These are phyloP conservation scores for Aspergillus diversus DNA, from an alignment of 495 filamentous ascomycete species.

Conservation along the genomic window DNA sequence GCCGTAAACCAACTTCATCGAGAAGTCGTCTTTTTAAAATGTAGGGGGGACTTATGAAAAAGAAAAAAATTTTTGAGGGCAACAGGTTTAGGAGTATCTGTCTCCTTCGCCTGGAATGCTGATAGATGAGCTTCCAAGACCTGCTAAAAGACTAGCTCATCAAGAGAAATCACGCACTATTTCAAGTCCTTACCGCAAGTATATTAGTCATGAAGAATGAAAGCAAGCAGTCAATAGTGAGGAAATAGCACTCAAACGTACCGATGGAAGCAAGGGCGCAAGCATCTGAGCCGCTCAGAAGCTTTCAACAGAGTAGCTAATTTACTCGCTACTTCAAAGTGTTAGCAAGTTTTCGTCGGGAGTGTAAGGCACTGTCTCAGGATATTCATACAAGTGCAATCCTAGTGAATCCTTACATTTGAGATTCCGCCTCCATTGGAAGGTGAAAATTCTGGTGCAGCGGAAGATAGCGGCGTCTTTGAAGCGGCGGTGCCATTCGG, in stretches of 20 bases:
- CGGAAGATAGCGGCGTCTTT: conserved; percentile 68
- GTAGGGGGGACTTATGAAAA: conserved; percentile 55
- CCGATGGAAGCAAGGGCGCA: conserved; percentile 7
- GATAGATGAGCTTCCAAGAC: conserved; percentile 23
- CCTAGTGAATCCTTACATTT: conserved; percentile 50
- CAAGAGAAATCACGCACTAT: background rate
- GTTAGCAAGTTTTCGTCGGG: conserved; percentile 54
- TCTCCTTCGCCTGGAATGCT: conserved; percentile 53
- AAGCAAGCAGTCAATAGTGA: background rate
- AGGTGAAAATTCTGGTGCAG: conserved; percentile 78
- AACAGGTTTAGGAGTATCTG: conserved; percentile 39
- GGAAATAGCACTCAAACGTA: background rate
- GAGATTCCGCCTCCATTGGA: conserved; percentile 44
- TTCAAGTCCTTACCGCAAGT: conserved; percentile 9
- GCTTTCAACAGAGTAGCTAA: conserved; percentile 25
- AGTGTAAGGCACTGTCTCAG: background rate
- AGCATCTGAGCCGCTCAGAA: conserved; percentile 12
- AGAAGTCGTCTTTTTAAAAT: conserved; percentile 55
- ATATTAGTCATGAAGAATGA: conserved; percentile 11
- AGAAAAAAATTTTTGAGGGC: conserved; percentile 34
- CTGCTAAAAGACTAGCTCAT: conserved; percentile 7
- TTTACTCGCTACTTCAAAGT: conserved; percentile 39
- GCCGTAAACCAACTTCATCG: conserved; percentile 55
- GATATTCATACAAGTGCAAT: conserved; percentile 55
- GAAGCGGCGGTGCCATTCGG: conserved; percentile 43